phyloP scores from a whole-genome alignment of 1,139 yeast genomes.

The Kurtzmaniella quercitrusa region DNA sequence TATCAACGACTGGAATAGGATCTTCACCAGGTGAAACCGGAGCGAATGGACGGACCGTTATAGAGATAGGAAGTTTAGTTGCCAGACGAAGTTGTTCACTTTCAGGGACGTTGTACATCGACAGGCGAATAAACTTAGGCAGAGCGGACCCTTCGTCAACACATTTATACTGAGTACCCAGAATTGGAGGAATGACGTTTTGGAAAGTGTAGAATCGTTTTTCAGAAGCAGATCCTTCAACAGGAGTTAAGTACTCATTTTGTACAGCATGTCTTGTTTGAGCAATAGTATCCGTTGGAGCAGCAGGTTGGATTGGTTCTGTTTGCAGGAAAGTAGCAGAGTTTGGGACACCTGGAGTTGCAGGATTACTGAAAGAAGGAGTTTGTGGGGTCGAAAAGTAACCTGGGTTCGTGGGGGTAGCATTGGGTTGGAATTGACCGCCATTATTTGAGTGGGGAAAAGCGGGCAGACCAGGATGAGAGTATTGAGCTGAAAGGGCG shows the following conservation, averaged over 20 bases:
- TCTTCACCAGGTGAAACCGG: constrained; percentile 45
- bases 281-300: constrained; percentile 38
- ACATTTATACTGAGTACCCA: constrained; percentile 67
- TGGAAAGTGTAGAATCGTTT: constrained; percentile 64
- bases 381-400: constrained; percentile 2
- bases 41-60: constrained; percentile 84
- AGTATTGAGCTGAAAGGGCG: neutral
- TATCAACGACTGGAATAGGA: constrained; percentile 67
- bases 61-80: constrained; percentile 77
- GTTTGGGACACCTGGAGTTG: neutral
- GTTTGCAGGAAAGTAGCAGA: neutral
- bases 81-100: constrained; percentile 66
- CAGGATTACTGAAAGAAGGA: neutral
- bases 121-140: constrained; percentile 72
- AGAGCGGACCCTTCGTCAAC: constrained; percentile 83
- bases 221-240: constrained; percentile 14
- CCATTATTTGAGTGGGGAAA: neutral
- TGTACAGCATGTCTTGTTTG: constrained; percentile 55
- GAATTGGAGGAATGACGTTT: constrained; percentile 76
- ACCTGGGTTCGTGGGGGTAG: neutral
- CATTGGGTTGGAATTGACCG: neutral
- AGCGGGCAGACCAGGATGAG: neutral
- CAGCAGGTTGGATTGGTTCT: constrained; percentile 10
- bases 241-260: constrained; percentile 34
- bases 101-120: constrained; percentile 83